Evolutionary conservation across 1,284 basidiomycete genomes (phyloP), one percentile per base, ranked within the genome.

Genomic region (Lignosus rhinocerotis): DNA sequence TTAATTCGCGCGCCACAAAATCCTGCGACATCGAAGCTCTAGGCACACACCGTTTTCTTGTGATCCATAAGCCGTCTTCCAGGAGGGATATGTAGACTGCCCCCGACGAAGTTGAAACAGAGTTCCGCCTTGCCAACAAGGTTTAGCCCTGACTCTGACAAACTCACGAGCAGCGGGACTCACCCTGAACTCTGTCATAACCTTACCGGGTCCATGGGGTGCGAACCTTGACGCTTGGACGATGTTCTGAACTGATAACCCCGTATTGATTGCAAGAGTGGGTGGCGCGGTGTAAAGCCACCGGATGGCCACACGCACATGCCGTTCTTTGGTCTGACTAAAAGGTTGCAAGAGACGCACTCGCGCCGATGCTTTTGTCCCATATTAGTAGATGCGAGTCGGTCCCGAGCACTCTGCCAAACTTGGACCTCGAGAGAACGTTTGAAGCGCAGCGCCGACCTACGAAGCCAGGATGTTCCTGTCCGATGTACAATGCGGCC

Each of bases 371-470:
- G 60, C 60, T 60, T 57, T 63, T 42, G 53, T 30, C 53, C 39
- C 8, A 36, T 25, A 39, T 3, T 11, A 12, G 34, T 42, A 56
- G 49, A 21, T 17, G 51, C 17, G 25, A 25, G 25, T 43, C 61
- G 61, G 61, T 21, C 39, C 61, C 61, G 61, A 59, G 51, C 12
- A 19, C 12, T n/a, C 47, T 16, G 41, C 51, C 61, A 51, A 43
- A 55, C 51, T 34, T 52, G 58, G 58, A 25, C 38, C 16, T 8
- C 61, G 47, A 63, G 61, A 58, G 61, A 63, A 63, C 30, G 34
- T 34, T 14, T 34, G 36, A 21, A 49, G 32, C 46, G 42, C 50
- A 12, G 51, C 38, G 42, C 46, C 41, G 14, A 19, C 44, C 25
- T 53, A 12, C 57, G 61, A 57, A 43, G 42, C 39, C 30, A 36